Evolutionary conservation across 768 basidiomycete species (phyloP), one percentile per base, ranked within the genome.

Genomic region (Lentinula sp.): DNA sequence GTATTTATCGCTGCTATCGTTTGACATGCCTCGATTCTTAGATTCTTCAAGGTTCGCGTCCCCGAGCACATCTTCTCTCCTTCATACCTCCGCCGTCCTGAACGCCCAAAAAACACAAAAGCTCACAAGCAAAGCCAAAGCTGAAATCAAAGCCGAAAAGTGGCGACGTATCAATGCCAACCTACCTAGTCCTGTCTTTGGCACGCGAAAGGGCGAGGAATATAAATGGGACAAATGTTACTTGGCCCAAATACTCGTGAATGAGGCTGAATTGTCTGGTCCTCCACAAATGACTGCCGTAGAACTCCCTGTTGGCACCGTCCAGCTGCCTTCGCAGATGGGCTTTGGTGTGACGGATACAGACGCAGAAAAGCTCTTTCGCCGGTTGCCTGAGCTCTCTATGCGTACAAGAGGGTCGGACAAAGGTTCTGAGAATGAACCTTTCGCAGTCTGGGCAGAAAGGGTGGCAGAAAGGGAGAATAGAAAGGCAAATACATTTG

Each of bases 131-230:
- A 82, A 76, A 67, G 68, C 67, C 63, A 84, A 80, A 73, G 69
- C 76, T 52, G 76, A 73, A 62, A 76, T 79, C 63, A 79, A 80
- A 62, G 77, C 75, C 37, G 77, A 79, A 65, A 76, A 74, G 58
- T 67, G 62, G 63, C 70, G 71, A 60, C 68, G 67, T 53, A 77
- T 73, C 21, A 73, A 71, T 45, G 76, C 67, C 34, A 78, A 70
- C 58, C 76, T 74, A 50, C 81, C 88, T 15, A 86, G 90, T 65
- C 84, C 89, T 61, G 34, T 95, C 15, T 82, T 94, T 5, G 95
- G 95, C 11, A 84, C 84, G 15, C 78, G 84, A 45, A 76, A 82
- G 5, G 80, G 81, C 62, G 82, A 89, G 58, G 85, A 87, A 59
- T 68, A 75, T 59, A 85, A 84, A 68, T 95, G 93, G 91, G 66